A percentile compares a stretch with the other conserved stretches of the same genome.
These are phyloP conservation scores for Ustilago tritici DNA, from an alignment of 1,284 basidiomycete genomes.

Conservation along the genomic window DNA sequence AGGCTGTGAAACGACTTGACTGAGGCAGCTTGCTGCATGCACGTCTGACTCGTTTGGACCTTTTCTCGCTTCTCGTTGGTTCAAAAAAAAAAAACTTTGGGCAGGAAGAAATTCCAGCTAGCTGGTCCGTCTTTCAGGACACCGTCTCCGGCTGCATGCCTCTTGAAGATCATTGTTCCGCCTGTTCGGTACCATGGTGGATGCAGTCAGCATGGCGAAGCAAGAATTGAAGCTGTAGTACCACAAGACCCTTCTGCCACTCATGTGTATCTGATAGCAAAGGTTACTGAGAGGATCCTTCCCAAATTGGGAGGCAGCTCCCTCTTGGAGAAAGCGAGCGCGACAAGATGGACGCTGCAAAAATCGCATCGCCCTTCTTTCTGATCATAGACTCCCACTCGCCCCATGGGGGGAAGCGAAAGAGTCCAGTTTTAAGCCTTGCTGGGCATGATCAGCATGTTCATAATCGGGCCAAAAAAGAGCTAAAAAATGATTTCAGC, in stretches of 20 bases:
- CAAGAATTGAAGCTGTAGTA: neutral
- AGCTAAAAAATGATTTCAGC: conserved; percentile 48
- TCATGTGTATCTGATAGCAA: neutral
- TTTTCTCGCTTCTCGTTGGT: conserved; percentile 13
- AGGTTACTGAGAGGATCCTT: neutral
- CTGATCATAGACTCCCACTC: neutral
- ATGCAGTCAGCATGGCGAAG: conserved; percentile 6
- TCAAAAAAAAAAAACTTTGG: conserved; percentile 9
- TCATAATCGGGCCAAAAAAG: conserved; percentile 3
- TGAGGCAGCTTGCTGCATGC: conserved; percentile 11
- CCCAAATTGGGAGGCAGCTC: neutral
- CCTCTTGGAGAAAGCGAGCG: neutral
- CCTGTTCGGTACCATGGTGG: neutral
- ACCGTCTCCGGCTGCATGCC: neutral
- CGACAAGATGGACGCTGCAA: neutral
- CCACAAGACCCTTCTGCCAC: neutral
- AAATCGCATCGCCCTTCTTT: neutral
- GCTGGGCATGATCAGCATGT: neutral
- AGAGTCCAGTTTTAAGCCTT: neutral
- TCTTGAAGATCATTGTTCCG: neutral
- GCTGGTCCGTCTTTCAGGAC: neutral
- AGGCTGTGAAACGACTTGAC: conserved; percentile 7
- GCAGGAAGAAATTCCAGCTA: conserved; percentile 13
- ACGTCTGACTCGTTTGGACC: conserved; percentile 32
- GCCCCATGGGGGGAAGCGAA: neutral